Evolutionary conservation across 805 yeast species (phyloP), one percentile per base, ranked within the genome.

Genomic region (Maudiozyma pseudohumilis): DNA sequence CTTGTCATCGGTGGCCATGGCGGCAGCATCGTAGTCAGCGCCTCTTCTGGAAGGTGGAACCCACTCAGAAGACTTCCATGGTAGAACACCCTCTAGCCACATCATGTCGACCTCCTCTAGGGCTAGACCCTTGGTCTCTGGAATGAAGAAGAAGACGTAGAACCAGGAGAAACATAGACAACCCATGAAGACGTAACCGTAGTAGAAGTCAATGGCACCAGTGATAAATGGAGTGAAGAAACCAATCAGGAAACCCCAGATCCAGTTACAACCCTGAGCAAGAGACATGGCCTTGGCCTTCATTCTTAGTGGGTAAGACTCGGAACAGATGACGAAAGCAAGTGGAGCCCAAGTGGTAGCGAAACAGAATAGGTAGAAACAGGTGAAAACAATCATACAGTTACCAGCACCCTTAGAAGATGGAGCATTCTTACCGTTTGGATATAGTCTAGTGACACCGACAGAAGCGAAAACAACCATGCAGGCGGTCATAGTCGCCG

Each of bases 91-190:
- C 27, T 56, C 50, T 29, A 67, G 50, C 52, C 61, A 66, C 61
- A 75, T 59, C 50, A 70, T 77, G 59, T 81, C 85, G 45, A 82
- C 83, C 61, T 82, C 84, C 63, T 82, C 92, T 59, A 83, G 70
- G 34, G 80, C 69, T 52, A 81, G 71, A 47, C 89, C 92, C 65
- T 74, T 75, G 40, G 94, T 83, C 60, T 80, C 87, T 52, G 76
- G 76, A 44, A 83, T 74, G 49, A 68, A 70, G 67, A 82, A 74
- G 68, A 69, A 73, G 35, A 81, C 80, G 60, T 78, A 83, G 56
- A 78, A 63, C 55, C 80, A 49, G 13, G 69, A 56, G 42, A 61
- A 69, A 18, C 72, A 56, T 59, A 74, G 60, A 55, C 80, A 74
- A 1, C 80, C 80, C 45, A 72, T 59, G 53, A 66, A 66, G 24